phyloP scores from a whole-genome alignment of 1,139 yeast genomes.

The Pichia cactophila region DNA sequence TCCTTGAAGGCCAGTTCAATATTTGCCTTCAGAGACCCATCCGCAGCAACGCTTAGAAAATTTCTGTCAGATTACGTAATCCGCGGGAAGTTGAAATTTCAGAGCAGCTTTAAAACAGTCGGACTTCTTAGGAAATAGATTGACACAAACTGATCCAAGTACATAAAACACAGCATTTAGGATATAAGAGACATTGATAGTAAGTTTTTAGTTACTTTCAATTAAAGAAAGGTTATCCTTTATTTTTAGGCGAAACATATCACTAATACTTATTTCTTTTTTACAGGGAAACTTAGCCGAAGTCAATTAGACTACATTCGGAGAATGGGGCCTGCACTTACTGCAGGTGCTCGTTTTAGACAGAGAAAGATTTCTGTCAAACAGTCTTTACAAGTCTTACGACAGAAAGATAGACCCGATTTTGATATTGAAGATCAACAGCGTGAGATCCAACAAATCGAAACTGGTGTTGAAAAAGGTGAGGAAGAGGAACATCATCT shows the following conservation, averaged over 20 bases:
- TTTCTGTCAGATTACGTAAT: background rate
- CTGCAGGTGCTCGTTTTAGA: constrained; percentile 66
- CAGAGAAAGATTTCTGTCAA: constrained; percentile 89
- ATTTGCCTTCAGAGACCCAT: background rate
- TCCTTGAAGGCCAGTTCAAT: background rate
- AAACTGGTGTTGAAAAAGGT: constrained; percentile 96
- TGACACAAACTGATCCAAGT: background rate
- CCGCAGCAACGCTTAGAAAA: background rate
- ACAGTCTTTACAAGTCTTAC: constrained; percentile 74
- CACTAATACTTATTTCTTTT: background rate
- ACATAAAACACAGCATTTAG: background rate
- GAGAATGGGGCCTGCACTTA: constrained; percentile 25
- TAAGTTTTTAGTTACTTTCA: background rate
- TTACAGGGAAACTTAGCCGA: background rate
- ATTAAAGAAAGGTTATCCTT: background rate
- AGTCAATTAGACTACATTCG: background rate
- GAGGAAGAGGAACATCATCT: constrained; percentile 97
- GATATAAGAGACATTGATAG: background rate
- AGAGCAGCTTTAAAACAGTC: background rate
- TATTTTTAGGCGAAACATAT: background rate
- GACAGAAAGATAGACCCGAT: constrained; percentile 74
- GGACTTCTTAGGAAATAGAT: background rate
- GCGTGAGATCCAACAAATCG: constrained; percentile 82
- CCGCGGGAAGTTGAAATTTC: background rate
- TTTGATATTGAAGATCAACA: constrained; percentile 68